phyloP scores from a whole-genome alignment of 768 basidiomycete species.

The Podaxis sp. region DNA sequence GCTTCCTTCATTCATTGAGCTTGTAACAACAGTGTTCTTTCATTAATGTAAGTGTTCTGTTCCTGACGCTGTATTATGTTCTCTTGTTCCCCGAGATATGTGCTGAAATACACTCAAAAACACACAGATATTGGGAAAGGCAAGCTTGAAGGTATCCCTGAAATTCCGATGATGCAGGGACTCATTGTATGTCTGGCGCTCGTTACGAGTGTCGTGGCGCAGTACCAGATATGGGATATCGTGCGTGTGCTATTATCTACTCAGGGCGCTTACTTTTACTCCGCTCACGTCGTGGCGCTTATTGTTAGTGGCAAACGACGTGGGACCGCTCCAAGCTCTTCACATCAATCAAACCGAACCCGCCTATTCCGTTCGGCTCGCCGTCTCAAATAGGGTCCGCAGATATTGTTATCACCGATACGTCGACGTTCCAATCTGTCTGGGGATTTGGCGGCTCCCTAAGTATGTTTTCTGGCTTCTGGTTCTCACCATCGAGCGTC shows the following conservation, averaged over 20 bases:
- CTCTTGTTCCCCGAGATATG: not conserved
- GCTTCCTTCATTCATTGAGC: not conserved
- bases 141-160: not conserved
- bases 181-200: not conserved
- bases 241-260: conserved; percentile 30
- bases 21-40: not conserved
- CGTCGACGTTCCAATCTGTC: conserved; percentile 52
- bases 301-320: conserved; percentile 53
- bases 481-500: not conserved
- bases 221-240: conserved; percentile 52
- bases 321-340: conserved; percentile 48
- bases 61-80: not conserved
- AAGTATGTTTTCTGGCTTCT: conserved; percentile 37
- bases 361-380: conserved; percentile 49
- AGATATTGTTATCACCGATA: conserved; percentile 58
- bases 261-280: not conserved
- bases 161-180: not conserved
- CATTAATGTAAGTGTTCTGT: not conserved
- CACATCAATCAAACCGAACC: conserved; percentile 40
- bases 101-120: not conserved
- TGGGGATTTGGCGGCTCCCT: conserved; percentile 64
- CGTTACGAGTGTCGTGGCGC: conserved; percentile 23
- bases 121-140: not conserved
- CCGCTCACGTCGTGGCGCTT: not conserved
- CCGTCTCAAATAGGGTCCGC: conserved; percentile 51